phyloP scores from a whole-genome alignment of 371 early-diverging fungal species.

The Coemansia sp. region DNA sequence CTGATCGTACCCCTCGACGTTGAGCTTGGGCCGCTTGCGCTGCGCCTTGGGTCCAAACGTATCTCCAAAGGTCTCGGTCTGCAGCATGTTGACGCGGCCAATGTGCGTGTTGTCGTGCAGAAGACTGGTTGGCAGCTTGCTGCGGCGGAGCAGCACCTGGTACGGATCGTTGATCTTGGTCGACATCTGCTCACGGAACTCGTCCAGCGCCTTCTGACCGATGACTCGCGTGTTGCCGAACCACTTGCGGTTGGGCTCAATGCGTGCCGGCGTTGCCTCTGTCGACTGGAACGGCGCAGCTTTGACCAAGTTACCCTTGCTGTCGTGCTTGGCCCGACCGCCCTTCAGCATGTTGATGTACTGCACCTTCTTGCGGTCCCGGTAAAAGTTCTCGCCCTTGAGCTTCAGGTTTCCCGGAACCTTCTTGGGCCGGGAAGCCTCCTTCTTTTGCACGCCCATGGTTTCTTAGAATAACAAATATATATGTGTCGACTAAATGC shows the following conservation, averaged over 20 bases:
- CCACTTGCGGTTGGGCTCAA: constrained; percentile 96
- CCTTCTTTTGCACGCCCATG: constrained; percentile 62
- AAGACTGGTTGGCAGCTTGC: constrained; percentile 97
- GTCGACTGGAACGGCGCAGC: constrained; percentile 91
- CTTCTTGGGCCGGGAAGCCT: constrained; percentile 52
- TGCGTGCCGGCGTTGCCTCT: constrained; percentile 75
- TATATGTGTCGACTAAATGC: not conserved
- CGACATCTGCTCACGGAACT: constrained; percentile 88
- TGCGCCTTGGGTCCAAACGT: constrained; percentile 94
- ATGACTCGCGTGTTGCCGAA: constrained; percentile 97
- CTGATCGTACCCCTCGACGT: constrained; percentile 75
- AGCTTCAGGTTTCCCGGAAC: constrained; percentile 65
- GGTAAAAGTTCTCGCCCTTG: constrained; percentile 96
- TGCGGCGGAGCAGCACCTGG: constrained; percentile 91
- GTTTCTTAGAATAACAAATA: not conserved
- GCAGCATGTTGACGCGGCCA: constrained; percentile 85
- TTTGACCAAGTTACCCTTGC: constrained; percentile 91
- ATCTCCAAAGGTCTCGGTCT: constrained; percentile 85
- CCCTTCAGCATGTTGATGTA: constrained; percentile 91
- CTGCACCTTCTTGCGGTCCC: constrained; percentile 89
- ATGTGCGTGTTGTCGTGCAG: constrained; percentile 80
- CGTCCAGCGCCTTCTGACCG: constrained; percentile 86
- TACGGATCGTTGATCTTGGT: constrained; percentile 92
- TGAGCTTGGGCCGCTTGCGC: constrained; percentile 90
- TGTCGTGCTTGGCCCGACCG: constrained; percentile 84